Evolutionary conservation across 495 filamentous ascomycete species (phyloP).

Genomic region (Penicillium manginii): DNA sequence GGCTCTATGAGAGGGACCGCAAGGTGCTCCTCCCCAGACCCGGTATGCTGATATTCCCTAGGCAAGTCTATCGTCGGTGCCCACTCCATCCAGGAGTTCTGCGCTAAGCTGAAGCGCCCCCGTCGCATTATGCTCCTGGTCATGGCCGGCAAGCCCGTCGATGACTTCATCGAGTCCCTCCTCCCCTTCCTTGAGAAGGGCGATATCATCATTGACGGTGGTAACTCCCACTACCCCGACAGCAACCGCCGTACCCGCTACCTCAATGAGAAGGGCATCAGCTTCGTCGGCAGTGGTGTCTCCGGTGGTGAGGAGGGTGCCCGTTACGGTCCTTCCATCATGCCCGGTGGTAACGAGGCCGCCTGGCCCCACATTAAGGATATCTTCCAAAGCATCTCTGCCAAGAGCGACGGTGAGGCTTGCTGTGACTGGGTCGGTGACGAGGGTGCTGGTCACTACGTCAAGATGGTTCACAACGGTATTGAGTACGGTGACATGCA

Average conservation of each 20-base stretch:
- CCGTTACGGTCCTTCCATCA: slow-evolving; percentile 93
- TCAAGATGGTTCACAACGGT: slow-evolving; percentile 99
- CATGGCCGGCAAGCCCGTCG: slow-evolving; percentile 95
- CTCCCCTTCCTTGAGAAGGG: slow-evolving; percentile 87
- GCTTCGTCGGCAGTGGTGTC: slow-evolving; percentile 96
- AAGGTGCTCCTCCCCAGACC: slow-evolving; percentile 9
- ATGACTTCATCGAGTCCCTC: slow-evolving; percentile 96
- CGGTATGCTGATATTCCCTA: slow-evolving; percentile 33
- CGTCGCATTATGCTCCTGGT: slow-evolving; percentile 97
- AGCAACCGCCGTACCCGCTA: slow-evolving; percentile 94
- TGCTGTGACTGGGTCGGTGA: slow-evolving; percentile 99
- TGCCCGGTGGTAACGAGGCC: slow-evolving; percentile 97
- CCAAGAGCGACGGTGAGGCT: slow-evolving; percentile 93
- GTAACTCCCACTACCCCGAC: slow-evolving; percentile 99
- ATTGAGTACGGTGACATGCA: slow-evolving; percentile 99
- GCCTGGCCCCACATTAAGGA: slow-evolving; percentile 99
- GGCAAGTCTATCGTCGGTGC: slow-evolving; percentile 93
- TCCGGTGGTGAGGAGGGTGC: slow-evolving; percentile 99
- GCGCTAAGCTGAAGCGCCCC: slow-evolving; percentile 93
- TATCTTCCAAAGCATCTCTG: slow-evolving; percentile 95
- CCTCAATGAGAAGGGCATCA: slow-evolving; percentile 82
- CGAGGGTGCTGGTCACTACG: slow-evolving; percentile 98
- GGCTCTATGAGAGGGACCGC: not conserved
- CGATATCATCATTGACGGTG: slow-evolving; percentile 99
- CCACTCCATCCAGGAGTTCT: slow-evolving; percentile 91